Percentiles rank a stretch among this genome's conserved stretches.
Evolutionary conservation across 495 filamentous ascomycete genomes (phyloP).

Genomic region (Choiromyces venosus): DNA sequence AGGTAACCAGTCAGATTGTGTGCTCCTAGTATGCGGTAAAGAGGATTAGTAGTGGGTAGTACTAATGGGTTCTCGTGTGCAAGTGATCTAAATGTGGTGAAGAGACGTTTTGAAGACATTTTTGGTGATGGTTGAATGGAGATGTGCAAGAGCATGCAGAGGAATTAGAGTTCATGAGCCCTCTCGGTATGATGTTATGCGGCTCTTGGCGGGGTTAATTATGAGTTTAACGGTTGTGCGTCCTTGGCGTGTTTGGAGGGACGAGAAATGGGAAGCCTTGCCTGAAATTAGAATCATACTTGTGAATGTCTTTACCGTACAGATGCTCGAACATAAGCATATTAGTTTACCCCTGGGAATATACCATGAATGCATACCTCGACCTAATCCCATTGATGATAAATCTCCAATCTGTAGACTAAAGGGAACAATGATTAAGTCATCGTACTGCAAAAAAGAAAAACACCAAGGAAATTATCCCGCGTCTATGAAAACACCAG

Average conservation of each 20-base stretch:
- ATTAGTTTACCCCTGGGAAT: background rate
- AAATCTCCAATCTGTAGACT: background rate
- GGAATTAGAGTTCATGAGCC: background rate
- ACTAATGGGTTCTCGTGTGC: slow-evolving; percentile 93
- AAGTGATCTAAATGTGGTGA: slow-evolving; percentile 59
- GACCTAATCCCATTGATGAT: background rate
- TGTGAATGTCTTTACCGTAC: background rate
- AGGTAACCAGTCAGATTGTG: slow-evolving; percentile 13
- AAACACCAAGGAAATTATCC: background rate
- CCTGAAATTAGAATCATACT: background rate
- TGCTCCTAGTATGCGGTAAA: background rate
- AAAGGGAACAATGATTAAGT: background rate
- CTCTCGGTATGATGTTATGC: background rate
- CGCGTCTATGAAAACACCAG: background rate
- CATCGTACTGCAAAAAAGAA: background rate
- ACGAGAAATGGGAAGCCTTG: background rate
- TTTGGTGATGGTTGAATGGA: slow-evolving; percentile 44
- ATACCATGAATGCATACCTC: background rate
- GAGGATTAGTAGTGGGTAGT: slow-evolving; percentile 28
- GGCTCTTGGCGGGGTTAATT: background rate
- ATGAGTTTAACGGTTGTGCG: background rate
- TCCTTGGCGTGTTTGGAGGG: background rate
- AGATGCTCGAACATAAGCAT: too few relatives aligned
- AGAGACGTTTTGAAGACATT: slow-evolving; percentile 49
- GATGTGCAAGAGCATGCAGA: background rate